phyloP scores from a whole-genome alignment of 1,139 yeast genomes.

The Geotrichum bryndzae region DNA sequence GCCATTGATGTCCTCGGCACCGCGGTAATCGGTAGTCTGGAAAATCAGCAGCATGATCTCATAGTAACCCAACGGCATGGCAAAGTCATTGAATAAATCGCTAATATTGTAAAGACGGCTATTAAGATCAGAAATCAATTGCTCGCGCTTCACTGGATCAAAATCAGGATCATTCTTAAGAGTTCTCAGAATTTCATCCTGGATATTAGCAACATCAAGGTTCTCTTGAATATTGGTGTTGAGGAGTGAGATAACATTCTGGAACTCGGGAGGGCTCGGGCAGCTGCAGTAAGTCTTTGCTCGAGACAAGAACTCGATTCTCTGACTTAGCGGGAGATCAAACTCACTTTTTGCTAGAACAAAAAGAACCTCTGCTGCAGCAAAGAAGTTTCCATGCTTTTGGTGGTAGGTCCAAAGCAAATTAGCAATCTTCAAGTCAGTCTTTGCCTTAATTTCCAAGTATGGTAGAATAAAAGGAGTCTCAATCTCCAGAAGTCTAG shows the following conservation, averaged over 20 bases:
- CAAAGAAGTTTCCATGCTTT: conserved; percentile 67
- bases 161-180: conserved; percentile 58
- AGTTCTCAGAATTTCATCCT: conserved; percentile 66
- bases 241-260: conserved; percentile 56
- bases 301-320: conserved; percentile 84
- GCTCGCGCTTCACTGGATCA: conserved; percentile 39
- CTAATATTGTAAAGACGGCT: conserved; percentile 63
- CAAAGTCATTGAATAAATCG: conserved; percentile 77
- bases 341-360: conserved; percentile 71
- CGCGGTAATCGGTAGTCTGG: conserved; percentile 63
- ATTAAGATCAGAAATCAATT: conserved; percentile 52
- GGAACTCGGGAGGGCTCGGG: conserved; percentile 67
- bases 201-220: conserved; percentile 82
- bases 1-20: conserved; percentile 35
- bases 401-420: conserved; percentile 87
- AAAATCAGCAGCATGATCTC: conserved; percentile 74
- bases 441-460: conserved; percentile 63
- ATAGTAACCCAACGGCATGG: conserved; percentile 82
- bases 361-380: conserved; percentile 78
- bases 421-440: conserved; percentile 68
- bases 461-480: conserved; percentile 78
- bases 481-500: conserved; percentile 67
- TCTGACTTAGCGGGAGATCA: conserved; percentile 56
- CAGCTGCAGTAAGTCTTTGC: conserved; percentile 92
- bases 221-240: conserved; percentile 69